Base-by-base conservation (phyloP, 257 asterid genomes). In the Cinchona pubescens region DNA sequence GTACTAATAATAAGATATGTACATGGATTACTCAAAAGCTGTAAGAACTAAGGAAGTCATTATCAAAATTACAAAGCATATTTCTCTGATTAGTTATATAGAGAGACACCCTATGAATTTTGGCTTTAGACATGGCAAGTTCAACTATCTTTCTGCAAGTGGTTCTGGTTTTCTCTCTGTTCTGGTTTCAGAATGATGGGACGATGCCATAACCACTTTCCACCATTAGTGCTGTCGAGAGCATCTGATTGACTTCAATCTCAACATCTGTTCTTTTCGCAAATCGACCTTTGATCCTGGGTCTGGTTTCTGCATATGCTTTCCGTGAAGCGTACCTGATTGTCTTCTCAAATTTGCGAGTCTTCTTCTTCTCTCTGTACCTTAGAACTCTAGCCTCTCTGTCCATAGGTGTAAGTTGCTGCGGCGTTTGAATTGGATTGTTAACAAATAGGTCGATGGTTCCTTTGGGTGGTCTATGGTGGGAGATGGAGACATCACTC, bases 301-400 rank as follows among this genome's bases (percentile, higher is more conserved):
- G 97, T 74, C 97, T 82, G 0, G 89, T 90, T 58, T 92, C 97
- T 19, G 97, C 97, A 42, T 92, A 92, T 7, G 97, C 97, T 81
- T 92, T 92, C 76, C 97, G 77, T 5, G 97, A 90, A 0, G 97
- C 97, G 30, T 92, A 92, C 76, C 97, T 67, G 7, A 92, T 92
- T 18, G 96, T 89, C 85, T 90, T 92, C 80, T 91, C 98, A 61
- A 92, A 92, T 72, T 83, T 92, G 35, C 98, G 81, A 7, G 76
- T 85, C 85, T 89, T 92, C 84, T 92, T 92, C 89, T 92, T 92
- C 89, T 92, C 97, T 71, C 92, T 79, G 83, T 90, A 92, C 80
- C 98, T 86, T 45, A 89, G 34, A 25, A 92, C 97, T 66, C 97
- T 81, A 1, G 98, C 97, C 59, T 89, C 97, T 75, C 97, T 86